Conservation (phyloP, 768 basidiomycete genomes). For the Trametes gibbosa region DNA sequence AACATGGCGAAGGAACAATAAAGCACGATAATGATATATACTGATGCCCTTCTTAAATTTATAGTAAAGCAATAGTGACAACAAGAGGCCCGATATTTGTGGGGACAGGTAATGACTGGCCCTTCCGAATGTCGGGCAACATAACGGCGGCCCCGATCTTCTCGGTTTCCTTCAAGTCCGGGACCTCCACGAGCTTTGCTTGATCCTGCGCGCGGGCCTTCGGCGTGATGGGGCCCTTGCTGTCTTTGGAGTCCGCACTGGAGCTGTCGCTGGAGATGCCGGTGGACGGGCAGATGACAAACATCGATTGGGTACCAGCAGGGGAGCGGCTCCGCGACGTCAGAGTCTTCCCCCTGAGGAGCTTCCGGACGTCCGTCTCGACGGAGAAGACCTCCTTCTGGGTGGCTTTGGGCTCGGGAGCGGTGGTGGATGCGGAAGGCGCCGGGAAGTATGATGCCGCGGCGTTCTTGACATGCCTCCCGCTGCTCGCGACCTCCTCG, state of each 20-base stretch:
- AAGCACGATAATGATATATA: neutral
- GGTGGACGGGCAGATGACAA: constrained; percentile 9
- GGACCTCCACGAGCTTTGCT: constrained; percentile 3
- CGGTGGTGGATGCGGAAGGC: neutral
- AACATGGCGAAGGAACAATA: neutral
- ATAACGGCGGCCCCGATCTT: neutral
- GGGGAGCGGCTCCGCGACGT: neutral
- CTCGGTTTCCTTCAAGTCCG: constrained; percentile 2
- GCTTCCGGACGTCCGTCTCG: neutral
- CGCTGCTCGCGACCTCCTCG: constrained; percentile 39
- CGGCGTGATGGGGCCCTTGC: constrained; percentile 21
- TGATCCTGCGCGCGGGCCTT: constrained; percentile 14
- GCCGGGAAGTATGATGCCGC: constrained; percentile 23
- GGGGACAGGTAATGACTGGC: neutral
- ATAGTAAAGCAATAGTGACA: neutral
- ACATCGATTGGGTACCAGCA: neutral
- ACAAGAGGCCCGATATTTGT: neutral
- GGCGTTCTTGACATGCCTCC: constrained; percentile 25
- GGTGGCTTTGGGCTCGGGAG: no score
- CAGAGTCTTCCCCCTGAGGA: neutral
- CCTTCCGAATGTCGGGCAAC: neutral
- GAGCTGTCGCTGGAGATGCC: neutral
- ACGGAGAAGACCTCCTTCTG: neutral
- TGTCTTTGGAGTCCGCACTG: constrained; percentile 1
- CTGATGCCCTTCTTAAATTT: neutral